phyloP scores from a whole-genome alignment of 371 early-diverging fungal genomes.

The Zychaea mexicana region DNA sequence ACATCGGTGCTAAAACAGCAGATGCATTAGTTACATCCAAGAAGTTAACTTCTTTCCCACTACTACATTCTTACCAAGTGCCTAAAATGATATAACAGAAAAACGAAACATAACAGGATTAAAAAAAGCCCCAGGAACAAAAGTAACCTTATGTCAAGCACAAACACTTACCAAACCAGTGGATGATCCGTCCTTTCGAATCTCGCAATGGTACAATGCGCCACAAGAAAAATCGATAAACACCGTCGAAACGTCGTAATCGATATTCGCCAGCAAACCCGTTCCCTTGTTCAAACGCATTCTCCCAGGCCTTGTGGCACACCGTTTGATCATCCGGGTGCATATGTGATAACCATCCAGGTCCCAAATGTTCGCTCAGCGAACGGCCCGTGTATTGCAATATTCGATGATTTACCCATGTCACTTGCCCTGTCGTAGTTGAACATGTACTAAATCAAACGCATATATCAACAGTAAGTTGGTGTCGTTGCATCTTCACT shows the following conservation, averaged over 20 bases:
- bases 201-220: constrained; percentile 64
- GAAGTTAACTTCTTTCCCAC: too few relatives aligned
- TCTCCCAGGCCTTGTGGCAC: constrained; percentile 54
- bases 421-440: constrained; percentile 52
- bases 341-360: constrained; percentile 55
- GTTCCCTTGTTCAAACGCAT: constrained; percentile 57
- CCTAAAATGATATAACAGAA: not conserved
- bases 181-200: constrained; percentile 57
- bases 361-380: constrained; percentile 53
- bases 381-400: constrained; percentile 58
- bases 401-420: constrained; percentile 67
- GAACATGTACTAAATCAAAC: constrained; percentile 52
- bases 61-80: constrained; percentile 21
- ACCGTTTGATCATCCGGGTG: constrained; percentile 60
- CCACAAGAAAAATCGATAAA: constrained; percentile 64
- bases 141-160: not conserved
- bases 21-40: too few relatives aligned
- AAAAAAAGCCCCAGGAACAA: too few relatives aligned
- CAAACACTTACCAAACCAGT: constrained; percentile 55
- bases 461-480: not conserved
- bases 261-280: constrained; percentile 65
- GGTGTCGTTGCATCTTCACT: too few relatives aligned
- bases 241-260: constrained; percentile 60
- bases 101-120: not conserved
- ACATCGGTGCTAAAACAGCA: constrained; percentile 52